These are phyloP conservation scores for Plantago lanceolata DNA, from an alignment of 305 asterid species.

Conservation along the genomic window DNA sequence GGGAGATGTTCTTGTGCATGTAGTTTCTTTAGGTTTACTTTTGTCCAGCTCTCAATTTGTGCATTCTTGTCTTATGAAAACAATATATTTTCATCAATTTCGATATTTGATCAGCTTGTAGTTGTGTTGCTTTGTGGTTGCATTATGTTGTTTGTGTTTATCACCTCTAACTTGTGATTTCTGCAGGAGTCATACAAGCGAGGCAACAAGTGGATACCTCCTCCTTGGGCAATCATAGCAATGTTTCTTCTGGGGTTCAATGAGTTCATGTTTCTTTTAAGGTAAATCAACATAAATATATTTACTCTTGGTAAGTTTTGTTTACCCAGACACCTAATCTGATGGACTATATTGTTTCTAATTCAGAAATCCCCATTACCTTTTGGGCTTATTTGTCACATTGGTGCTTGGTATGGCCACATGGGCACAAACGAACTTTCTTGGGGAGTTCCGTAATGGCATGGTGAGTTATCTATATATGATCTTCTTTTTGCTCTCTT, in stretches of 20 bases:
- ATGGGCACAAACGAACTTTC: constrained; percentile 56
- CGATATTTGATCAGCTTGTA: too few relatives aligned
- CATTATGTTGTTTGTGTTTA: too few relatives aligned
- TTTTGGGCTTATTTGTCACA: constrained; percentile 37
- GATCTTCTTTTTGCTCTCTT: background rate
- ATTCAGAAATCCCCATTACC: constrained; percentile 62
- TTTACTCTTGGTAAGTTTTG: background rate
- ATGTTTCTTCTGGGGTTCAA: constrained; percentile 60
- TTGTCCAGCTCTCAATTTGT: too few relatives aligned
- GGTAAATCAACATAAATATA: constrained; percentile 26
- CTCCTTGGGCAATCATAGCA: constrained; percentile 64
- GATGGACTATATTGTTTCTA: constrained; percentile 7
- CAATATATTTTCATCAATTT: too few relatives aligned
- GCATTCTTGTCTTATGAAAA: too few relatives aligned
- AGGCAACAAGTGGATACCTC: constrained; percentile 59
- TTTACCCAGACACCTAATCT: background rate
- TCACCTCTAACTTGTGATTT: background rate
- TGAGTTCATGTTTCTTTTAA: constrained; percentile 62
- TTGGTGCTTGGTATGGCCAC: constrained; percentile 48
- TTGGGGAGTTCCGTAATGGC: constrained; percentile 44
- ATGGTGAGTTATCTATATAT: constrained; percentile 35
- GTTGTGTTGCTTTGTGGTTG: too few relatives aligned
- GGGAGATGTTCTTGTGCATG: too few relatives aligned
- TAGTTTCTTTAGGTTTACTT: too few relatives aligned
- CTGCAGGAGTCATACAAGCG: constrained; percentile 49